A percentile compares a stretch with the other conserved stretches of the same genome.
Evolutionary conservation across 225 moss, liverwort and hornwort genomes (phyloP).

Genomic region (Antitrichia curtipendula): DNA sequence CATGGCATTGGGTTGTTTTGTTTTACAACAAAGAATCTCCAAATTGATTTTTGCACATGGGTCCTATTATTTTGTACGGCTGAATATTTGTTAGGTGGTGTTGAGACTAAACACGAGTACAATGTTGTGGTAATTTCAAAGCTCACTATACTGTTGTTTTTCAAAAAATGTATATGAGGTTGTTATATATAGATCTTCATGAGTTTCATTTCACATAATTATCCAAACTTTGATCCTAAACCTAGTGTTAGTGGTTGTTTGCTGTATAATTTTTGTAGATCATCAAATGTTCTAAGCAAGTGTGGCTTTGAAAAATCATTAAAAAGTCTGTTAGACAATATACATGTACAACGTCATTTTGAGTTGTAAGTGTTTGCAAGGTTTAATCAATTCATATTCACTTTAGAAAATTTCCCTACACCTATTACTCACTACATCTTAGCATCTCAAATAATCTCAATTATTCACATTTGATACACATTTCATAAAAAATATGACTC

Average conservation of each 20-base stretch:
- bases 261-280: rapidly evolving
- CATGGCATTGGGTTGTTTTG: neutral
- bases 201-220: neutral
- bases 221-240: neutral
- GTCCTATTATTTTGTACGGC: neutral
- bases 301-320: neutral
- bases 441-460: neutral
- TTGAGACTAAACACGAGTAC: neutral
- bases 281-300: neutral
- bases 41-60: neutral
- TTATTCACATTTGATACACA: neutral
- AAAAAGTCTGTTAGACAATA: neutral
- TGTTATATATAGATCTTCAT: neutral
- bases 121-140: neutral
- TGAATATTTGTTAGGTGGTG: neutral
- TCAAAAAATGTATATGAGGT: neutral
- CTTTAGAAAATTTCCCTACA: no score
- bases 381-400: neutral
- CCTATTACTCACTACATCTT: neutral
- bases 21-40: no score
- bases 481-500: neutral
- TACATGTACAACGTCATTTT: neutral
- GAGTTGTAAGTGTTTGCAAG: neutral
- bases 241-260: neutral
- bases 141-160: neutral